Conservation (phyloP, 2,329 filamentous ascomycete genomes). For the Metarhizium brunneum region DNA sequence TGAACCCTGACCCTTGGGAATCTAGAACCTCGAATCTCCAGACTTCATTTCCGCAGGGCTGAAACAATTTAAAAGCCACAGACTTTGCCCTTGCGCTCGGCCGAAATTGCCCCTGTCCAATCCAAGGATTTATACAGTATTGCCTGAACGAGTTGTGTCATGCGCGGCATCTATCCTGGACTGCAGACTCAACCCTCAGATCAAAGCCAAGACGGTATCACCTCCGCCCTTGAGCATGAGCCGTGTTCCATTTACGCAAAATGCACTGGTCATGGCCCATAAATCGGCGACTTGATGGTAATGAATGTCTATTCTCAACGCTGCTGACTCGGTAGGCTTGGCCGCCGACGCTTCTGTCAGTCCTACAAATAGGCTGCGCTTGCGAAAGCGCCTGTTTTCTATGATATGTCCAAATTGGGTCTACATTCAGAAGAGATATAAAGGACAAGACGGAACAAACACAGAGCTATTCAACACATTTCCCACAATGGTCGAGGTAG, state of each 20-base stretch:
- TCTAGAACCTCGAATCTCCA: too few species aligned
- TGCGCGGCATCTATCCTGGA: too few species aligned
- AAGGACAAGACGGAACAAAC: background rate
- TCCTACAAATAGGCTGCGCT: background rate
- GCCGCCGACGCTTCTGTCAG: background rate
- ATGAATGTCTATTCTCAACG: background rate
- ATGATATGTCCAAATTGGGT: background rate
- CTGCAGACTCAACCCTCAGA: too few species aligned
- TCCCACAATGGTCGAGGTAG: conserved; percentile 58
- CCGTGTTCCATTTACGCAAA: background rate
- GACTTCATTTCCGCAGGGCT: background rate
- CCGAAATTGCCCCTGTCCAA: too few species aligned
- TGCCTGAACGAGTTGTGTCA: too few species aligned
- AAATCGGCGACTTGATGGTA: background rate
- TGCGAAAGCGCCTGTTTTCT: background rate
- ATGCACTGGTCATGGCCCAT: background rate
- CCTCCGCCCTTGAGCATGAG: too few species aligned
- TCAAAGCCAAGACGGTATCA: too few species aligned
- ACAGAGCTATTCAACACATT: conserved; percentile 32
- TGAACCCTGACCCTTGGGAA: too few species aligned
- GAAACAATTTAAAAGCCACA: background rate
- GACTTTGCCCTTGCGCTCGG: too few species aligned
- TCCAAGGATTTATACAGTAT: too few species aligned
- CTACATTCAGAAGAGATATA: background rate
- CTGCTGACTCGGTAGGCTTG: background rate